Base-by-base conservation (phyloP, 192 early-diverging fungal genomes). In the Dissophora ornata region DNA sequence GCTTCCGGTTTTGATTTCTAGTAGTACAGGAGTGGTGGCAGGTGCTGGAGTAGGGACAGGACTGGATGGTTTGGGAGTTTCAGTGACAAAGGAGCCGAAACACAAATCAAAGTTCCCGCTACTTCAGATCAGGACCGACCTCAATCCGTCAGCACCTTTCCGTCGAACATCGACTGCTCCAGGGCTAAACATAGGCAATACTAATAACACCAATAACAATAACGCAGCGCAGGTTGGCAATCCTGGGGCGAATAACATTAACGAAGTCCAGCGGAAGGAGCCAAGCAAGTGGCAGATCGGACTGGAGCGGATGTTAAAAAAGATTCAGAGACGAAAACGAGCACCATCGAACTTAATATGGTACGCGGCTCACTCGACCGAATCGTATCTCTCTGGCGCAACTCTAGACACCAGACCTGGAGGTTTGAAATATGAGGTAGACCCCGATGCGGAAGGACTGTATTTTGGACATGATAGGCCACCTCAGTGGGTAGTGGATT, bases 281-380 rank as follows among this genome's bases (percentile, higher is more conserved):
- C 63, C 59, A 2, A 77, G 73, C 29, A 50, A 62, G 22, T 62
- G 65, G 64, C 73, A 77, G 38, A 28, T 67, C 7, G 73, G 54
- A 33, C 41, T 77, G 30, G 73, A 77, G 58, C 73, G 73, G 18
- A 48, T 67, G 22, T 30, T 77, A 10, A 77, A 77, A 44, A 77
- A 77, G 29, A 66, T 77, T 38, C 64, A 77, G 28, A 33, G 58
- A 11, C 63, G 73, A 44, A 77, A 77, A 19, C 49, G 65, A 19
- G 73, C 73, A 0, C 73, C 73, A n/a, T 77, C 73, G 15, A 77
- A 77, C 24, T 33, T 77, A 40, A 30, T 28, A 24, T 77, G 73
- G 73, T 77, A 77, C 21, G 64, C 64, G 5, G 46, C 57, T 0
- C 73, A 62, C 45, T 67, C 73, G 11, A 62, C 57, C 36, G 64